These are phyloP conservation scores for Isabelozyma pseudorhagii DNA, from an alignment of 805 yeast genomes.

Conservation along the genomic window DNA sequence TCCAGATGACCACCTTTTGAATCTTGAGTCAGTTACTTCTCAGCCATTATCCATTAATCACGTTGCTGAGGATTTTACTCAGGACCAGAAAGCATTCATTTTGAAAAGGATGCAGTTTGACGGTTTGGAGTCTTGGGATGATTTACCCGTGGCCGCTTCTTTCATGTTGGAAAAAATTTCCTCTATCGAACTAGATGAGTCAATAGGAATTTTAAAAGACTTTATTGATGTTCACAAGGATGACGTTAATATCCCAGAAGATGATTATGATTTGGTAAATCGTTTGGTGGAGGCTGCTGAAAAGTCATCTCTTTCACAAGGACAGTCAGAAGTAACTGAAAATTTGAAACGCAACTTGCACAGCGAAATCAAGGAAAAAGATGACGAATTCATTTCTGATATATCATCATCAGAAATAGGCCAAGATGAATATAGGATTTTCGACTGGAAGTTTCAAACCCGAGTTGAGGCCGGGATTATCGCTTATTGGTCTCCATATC, in stretches of 20 bases:
- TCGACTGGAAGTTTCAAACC: constrained; percentile 22
- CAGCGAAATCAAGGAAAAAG: neutral
- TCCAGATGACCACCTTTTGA: constrained; percentile 10
- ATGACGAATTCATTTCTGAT: neutral
- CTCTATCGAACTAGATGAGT: constrained; percentile 13
- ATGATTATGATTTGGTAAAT: constrained; percentile 23
- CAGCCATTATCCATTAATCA: constrained; percentile 20
- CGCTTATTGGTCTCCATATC: constrained; percentile 31
- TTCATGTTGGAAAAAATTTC: constrained; percentile 19
- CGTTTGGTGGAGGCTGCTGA: neutral
- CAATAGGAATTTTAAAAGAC: constrained; percentile 24
- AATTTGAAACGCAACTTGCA: neutral
- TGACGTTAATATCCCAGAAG: constrained; percentile 32
- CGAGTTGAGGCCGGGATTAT: constrained; percentile 42
- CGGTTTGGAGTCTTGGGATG: constrained; percentile 22
- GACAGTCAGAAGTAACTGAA: neutral
- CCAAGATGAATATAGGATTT: constrained; percentile 4
- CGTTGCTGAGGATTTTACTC: constrained; percentile 20
- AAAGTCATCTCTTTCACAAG: neutral
- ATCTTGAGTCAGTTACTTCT: constrained; percentile 17
- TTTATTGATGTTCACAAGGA: constrained; percentile 23
- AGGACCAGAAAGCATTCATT: constrained; percentile 23
- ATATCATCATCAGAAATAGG: neutral
- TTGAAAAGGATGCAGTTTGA: constrained; percentile 25
- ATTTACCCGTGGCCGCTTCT: constrained; percentile 24